These are phyloP conservation scores for Colletotrichum melonis DNA, from an alignment of 2,329 filamentous ascomycete genomes.

Conservation along the genomic window DNA sequence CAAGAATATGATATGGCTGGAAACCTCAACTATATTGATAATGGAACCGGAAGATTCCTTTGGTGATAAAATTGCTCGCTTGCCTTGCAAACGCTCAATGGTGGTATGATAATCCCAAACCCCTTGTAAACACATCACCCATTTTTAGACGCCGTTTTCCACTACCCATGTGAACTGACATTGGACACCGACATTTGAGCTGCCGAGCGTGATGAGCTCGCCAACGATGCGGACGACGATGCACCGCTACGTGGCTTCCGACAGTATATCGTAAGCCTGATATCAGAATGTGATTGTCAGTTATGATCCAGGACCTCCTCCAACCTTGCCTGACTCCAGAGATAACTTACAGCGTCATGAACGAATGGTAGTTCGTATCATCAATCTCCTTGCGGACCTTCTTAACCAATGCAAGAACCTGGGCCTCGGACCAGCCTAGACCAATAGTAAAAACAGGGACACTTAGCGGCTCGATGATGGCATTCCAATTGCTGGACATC, in stretches of 20 bases:
- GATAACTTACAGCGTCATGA: conserved; percentile 50
- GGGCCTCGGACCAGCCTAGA: conserved; percentile 47
- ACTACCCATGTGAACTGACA: conserved; percentile 7
- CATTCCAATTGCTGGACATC: conserved; percentile 43
- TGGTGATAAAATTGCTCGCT: background rate
- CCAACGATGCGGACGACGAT: conserved; percentile 36
- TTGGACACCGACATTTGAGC: conserved; percentile 24
- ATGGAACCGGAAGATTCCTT: background rate
- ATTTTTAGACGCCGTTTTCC: background rate
- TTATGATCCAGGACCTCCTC: background rate
- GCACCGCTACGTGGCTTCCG: conserved; percentile 40
- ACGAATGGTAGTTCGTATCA: conserved; percentile 49
- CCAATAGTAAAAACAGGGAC: conserved; percentile 51
- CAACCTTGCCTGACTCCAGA: conserved; percentile 7
- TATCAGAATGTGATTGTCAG: conserved; percentile 37
- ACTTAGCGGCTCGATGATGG: conserved; percentile 42
- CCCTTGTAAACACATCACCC: conserved; percentile 1
- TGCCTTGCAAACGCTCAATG: background rate
- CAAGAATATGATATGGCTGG: background rate
- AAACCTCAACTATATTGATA: no score
- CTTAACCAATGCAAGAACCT: conserved; percentile 47
- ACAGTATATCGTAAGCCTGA: conserved; percentile 45
- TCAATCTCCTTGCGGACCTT: conserved; percentile 48
- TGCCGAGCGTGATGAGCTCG: conserved; percentile 25
- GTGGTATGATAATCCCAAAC: conserved; percentile 10